Base-by-base conservation (phyloP, 1,284 basidiomycete genomes). In the Trametes pubescens region DNA sequence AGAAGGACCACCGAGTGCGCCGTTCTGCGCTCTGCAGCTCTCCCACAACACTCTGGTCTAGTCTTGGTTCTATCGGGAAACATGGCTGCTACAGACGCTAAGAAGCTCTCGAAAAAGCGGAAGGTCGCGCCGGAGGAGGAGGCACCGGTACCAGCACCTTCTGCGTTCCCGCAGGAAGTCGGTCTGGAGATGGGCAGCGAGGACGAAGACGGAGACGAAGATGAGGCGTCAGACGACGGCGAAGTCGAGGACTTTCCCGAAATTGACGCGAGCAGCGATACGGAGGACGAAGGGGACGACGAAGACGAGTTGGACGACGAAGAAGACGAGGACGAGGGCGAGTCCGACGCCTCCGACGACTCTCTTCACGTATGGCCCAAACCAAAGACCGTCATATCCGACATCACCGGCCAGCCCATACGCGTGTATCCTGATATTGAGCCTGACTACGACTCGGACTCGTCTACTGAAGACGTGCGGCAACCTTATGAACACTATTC, bases 381-480 rank as follows among this genome's bases (percentile, higher is more conserved):
- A 76, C 78, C 86, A 51, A 92, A 90, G 76, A 86, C 84, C 37
- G 78, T 94, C 59, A 84, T 88, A 60, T 95, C 93, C 59, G 81
- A 88, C 62, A 90, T 99, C 62, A 96, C 96, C 56, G 95, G 96
- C 16, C 87, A 93, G 70, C 91, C 88, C 66, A 96, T 93, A 84
- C 86, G 89, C 64, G 91, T 98, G 62, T 99, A 95, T 75, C 94
- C 95, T 49, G 92, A 95, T 71, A 97, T 98, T 75, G 95, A 98
- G 73, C 93, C 97, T 18, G 93, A 94, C 58, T 99, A 99, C 77
- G 96, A 98, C 73, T 96, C 93, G 55, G 97, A 99, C 80, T 96
- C 94, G 53, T 96, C 94, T 51, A 99, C 95, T 1, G 97, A 99
- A 82, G 95, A 99, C 71, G 95, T 96, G 76, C 76, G 92, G n/a